Percentiles rank a stretch among this genome's conserved stretches.
phyloP scores from a whole-genome alignment of 148 eudicot species.

The Dianthus caryophyllus region DNA sequence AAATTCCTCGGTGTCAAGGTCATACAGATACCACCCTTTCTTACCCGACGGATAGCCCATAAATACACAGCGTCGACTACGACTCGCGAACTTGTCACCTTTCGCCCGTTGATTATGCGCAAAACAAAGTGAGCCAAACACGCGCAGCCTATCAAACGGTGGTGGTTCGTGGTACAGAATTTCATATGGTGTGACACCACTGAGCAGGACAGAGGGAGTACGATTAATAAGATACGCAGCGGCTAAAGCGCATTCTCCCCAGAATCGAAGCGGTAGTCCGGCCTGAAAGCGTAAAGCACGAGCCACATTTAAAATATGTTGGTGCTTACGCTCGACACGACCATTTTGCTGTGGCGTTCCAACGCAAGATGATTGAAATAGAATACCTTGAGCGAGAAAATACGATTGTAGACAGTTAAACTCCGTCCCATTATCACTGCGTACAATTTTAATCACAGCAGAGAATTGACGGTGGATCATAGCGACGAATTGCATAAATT shows the following conservation, averaged over 20 bases:
- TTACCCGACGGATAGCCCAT: background rate
- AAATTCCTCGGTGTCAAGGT: background rate
- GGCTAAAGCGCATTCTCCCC: slow-evolving; percentile 12
- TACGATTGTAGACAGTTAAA: background rate
- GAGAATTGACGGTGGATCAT: background rate
- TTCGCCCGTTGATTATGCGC: background rate
- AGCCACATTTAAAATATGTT: slow-evolving; percentile 2
- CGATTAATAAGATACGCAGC: slow-evolving; percentile 7
- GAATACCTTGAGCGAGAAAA: background rate
- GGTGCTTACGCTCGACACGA: slow-evolving; percentile 9
- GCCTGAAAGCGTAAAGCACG: slow-evolving; percentile 2
- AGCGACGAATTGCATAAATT: background rate
- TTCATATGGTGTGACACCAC: background rate
- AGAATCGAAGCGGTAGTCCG: too few species aligned
- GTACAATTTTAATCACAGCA: background rate
- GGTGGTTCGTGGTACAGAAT: background rate
- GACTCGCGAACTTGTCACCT: background rate
- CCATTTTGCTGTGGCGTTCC: slow-evolving; percentile 7
- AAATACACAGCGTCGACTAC: background rate
- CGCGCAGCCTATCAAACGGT: background rate
- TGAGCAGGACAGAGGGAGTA: background rate
- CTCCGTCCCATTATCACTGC: background rate
- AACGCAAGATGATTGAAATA: background rate
- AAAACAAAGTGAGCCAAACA: slow-evolving; percentile 7
- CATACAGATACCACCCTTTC: background rate